These are phyloP conservation scores for Globisporangium splendens DNA, from an alignment of 352 stramenopile species.

Conservation along the genomic window DNA sequence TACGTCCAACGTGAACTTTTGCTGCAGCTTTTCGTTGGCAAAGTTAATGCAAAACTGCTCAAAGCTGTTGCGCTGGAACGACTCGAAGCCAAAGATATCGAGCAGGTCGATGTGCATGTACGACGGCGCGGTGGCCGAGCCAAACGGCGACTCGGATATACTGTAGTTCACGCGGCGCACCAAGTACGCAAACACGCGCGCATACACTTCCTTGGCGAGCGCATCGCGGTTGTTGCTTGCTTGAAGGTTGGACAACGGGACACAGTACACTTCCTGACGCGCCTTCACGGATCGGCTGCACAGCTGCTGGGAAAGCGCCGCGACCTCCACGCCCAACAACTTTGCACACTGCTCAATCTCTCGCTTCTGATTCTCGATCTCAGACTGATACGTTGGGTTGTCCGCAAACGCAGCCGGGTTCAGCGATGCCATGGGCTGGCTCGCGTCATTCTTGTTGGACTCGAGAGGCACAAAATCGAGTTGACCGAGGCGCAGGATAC, in stretches of 20 bases:
- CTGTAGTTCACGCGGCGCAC: conserved; percentile 86
- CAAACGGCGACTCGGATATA: conserved; percentile 51
- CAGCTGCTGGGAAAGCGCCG: conserved; percentile 58
- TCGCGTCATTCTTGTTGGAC: conserved; percentile 73
- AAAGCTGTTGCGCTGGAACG: conserved; percentile 91
- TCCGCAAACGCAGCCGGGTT: conserved; percentile 16
- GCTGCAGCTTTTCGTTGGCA: conserved; percentile 93
- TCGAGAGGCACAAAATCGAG: conserved; percentile 76
- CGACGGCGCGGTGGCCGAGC: conserved; percentile 20
- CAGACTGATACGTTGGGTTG: conserved; percentile 15
- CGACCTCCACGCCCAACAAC: conserved; percentile 66
- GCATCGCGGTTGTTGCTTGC: conserved; percentile 91
- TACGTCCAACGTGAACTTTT: conserved; percentile 87
- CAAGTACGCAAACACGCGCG: conserved; percentile 93
- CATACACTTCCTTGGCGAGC: conserved; percentile 94
- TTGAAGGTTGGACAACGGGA: conserved; percentile 67
- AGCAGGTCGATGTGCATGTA: conserved; percentile 92
- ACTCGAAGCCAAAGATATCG: conserved; percentile 98
- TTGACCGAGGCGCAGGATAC: conserved; percentile 79
- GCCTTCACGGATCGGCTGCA: conserved; percentile 83
- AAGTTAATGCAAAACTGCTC: conserved; percentile 97
- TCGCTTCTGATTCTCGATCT: conserved; percentile 49
- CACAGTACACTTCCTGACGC: conserved; percentile 78
- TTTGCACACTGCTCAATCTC: conserved; percentile 63
- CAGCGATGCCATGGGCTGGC: conserved; percentile 56